Conservation (phyloP, 306 rosid genomes). For the Trichosanthes cucumerina region DNA sequence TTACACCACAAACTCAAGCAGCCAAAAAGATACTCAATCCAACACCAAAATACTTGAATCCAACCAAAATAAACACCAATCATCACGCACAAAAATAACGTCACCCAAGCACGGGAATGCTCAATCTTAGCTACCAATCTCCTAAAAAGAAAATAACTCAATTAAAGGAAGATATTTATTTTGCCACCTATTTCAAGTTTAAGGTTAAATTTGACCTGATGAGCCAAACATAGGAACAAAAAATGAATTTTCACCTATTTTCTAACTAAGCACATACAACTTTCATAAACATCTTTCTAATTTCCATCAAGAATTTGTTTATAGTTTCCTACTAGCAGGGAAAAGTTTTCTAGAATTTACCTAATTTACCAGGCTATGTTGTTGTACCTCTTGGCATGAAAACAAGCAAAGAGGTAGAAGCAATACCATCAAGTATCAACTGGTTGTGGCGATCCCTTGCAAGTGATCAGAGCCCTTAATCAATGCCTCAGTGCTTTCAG, state of each 20-base stretch:
- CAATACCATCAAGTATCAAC: not conserved
- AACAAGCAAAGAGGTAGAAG: not conserved
- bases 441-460: not conserved
- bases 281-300: not conserved
- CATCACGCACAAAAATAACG: too few relatives aligned
- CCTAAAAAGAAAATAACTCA: not conserved
- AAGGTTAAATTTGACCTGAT: slow-evolving; percentile 5
- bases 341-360: too few relatives aligned
- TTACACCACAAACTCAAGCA: not conserved
- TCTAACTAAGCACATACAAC: not conserved
- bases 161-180: slow-evolving; percentile 20
- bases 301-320: not conserved
- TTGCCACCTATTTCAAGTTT: slow-evolving; percentile 33
- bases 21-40: not conserved
- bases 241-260: not conserved
- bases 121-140: not conserved
- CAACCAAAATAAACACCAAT: not conserved
- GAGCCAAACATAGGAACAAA: not conserved
- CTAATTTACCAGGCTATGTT: not conserved
- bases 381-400: not conserved
- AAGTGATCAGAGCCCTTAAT: slow-evolving; percentile 18
- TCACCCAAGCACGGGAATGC: too few relatives aligned
- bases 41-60: not conserved
- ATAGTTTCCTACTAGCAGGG: not conserved
- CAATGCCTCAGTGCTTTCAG: slow-evolving; percentile 33